These are phyloP conservation scores for Apiotrichum porosum DNA, from an alignment of 1,284 basidiomycete genomes.

Conservation along the genomic window DNA sequence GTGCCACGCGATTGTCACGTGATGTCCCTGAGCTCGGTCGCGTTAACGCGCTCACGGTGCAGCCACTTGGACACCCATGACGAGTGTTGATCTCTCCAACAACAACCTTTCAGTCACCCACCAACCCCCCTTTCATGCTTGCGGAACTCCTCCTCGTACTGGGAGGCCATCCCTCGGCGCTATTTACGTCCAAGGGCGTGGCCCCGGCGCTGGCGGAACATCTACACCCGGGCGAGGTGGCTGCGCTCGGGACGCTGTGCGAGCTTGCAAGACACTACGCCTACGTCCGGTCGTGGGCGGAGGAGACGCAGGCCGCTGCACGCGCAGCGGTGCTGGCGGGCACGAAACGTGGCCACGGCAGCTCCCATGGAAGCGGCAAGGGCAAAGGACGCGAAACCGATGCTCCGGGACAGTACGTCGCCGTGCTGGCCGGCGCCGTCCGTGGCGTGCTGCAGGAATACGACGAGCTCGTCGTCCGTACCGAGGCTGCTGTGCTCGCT, in stretches of 20 bases:
- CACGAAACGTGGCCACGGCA: conserved; percentile 8
- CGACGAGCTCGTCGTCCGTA: conserved; percentile 69
- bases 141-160: conserved; percentile 78
- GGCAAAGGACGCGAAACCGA: conserved; percentile 33
- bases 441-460: conserved; percentile 71
- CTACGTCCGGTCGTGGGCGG: conserved; percentile 56
- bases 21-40: too few relatives aligned
- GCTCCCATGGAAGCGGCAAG: neutral
- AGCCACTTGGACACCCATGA: too few relatives aligned
- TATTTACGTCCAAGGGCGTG: conserved; percentile 56
- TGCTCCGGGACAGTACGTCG: conserved; percentile 58
- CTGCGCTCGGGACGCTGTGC: conserved; percentile 69
- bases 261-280: conserved; percentile 66
- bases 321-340: conserved; percentile 19
- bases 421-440: conserved; percentile 66
- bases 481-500: conserved; percentile 68
- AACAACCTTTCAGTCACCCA: too few relatives aligned
- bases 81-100: too few relatives aligned
- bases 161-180: conserved; percentile 72
- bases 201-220: conserved; percentile 64
- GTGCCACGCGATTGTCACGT: too few relatives aligned
- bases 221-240: conserved; percentile 77
- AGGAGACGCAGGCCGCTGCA: conserved; percentile 7
- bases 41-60: too few relatives aligned
- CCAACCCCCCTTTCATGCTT: conserved; percentile 66